phyloP scores from a whole-genome alignment of 768 basidiomycete genomes.

The Serendipita sp. region DNA sequence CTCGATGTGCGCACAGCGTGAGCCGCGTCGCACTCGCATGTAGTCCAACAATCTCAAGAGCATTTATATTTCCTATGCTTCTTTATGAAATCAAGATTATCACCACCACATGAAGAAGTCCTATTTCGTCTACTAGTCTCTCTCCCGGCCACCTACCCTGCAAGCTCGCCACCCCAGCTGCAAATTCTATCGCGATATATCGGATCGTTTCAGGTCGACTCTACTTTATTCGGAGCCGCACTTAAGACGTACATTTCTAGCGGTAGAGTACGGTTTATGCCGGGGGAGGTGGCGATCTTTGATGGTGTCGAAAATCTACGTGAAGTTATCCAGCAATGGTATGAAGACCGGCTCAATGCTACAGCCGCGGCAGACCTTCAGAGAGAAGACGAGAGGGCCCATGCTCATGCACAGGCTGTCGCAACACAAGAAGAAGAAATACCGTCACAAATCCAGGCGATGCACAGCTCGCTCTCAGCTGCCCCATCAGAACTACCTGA shows the following conservation, averaged over 20 bases:
- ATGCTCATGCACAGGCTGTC: constrained; percentile 5
- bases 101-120: constrained; percentile 29
- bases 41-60: constrained; percentile 19
- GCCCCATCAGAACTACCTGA: constrained; percentile 27
- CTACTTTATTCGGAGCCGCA: constrained; percentile 57
- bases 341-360: constrained; percentile 42
- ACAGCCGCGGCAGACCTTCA: constrained; percentile 40
- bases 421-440: neutral
- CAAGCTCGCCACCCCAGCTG: constrained; percentile 38
- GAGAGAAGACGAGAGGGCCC: constrained; percentile 32
- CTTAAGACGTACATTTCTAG: constrained; percentile 65
- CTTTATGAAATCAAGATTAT: constrained; percentile 22
- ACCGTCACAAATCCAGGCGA: neutral
- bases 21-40: constrained; percentile 16
- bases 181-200: constrained; percentile 57
- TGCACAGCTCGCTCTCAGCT: neutral
- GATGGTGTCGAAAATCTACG: constrained; percentile 68
- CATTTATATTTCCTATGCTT: constrained; percentile 36
- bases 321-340: constrained; percentile 54
- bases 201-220: constrained; percentile 60
- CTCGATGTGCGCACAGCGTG: constrained; percentile 54
- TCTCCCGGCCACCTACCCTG: constrained; percentile 41
- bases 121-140: constrained; percentile 27
- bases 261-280: constrained; percentile 56
- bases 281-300: constrained; percentile 66